phyloP scores from a whole-genome alignment of 2,329 filamentous ascomycete species.

The Claviceps citrina region DNA sequence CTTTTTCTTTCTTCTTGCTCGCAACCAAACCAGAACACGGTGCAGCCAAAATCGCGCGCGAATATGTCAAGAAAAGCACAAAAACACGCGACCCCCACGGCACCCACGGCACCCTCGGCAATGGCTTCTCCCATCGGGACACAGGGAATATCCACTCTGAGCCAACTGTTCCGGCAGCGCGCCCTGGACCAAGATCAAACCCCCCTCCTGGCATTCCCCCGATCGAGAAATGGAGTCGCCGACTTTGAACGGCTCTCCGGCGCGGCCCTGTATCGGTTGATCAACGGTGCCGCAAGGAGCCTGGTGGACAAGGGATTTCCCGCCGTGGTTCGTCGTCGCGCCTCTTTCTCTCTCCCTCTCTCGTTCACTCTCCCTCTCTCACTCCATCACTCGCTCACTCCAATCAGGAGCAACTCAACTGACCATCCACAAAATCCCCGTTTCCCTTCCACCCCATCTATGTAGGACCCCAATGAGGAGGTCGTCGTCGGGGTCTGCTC shows the following conservation, averaged over 20 bases:
- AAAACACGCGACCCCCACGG: no score
- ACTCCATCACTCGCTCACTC: no score
- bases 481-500: constrained; percentile 23
- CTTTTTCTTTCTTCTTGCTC: no score
- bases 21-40: no score
- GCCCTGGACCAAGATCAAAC: neutral
- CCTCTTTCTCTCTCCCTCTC: neutral
- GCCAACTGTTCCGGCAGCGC: neutral
- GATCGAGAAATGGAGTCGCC: neutral
- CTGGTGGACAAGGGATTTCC: neutral
- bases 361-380: no score
- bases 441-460: no score
- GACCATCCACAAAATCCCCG: no score
- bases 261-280: neutral
- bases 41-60: no score
- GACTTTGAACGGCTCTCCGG: neutral
- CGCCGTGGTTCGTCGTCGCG: neutral
- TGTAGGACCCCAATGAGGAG: neutral
- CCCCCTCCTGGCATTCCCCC: neutral
- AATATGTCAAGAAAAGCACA: neutral
- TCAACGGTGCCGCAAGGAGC: neutral
- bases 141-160: neutral
- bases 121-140: neutral
- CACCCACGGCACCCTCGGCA: no score
- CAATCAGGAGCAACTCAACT: no score